Conservation (phyloP, 768 basidiomycete species). For the Calvatia gigantea region DNA sequence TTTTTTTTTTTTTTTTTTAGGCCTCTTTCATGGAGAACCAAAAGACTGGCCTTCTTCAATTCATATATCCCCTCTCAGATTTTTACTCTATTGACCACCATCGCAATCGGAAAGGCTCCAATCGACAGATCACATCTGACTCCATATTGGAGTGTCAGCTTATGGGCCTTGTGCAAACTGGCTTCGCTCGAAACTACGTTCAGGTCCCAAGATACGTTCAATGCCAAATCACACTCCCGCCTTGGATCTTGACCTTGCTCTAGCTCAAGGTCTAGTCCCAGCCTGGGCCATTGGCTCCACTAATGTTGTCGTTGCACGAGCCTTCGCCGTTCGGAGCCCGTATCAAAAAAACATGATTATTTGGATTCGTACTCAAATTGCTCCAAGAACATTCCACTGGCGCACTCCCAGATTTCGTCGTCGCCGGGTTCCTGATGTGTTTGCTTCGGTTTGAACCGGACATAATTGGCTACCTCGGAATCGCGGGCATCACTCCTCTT, state of each 20-base stretch:
- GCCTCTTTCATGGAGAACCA: too few relatives aligned
- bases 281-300: background rate
- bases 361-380: too few relatives aligned
- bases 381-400: too few relatives aligned
- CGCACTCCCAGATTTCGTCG: too few relatives aligned
- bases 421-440: too few relatives aligned
- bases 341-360: too few relatives aligned
- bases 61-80: slow-evolving; percentile 56
- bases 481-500: too few relatives aligned
- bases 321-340: too few relatives aligned
- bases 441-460: too few relatives aligned
- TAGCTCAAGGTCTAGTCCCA: background rate
- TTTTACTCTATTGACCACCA: slow-evolving; percentile 46
- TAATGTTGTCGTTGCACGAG: background rate
- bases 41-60: slow-evolving; percentile 47
- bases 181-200: slow-evolving; percentile 18
- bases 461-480: too few relatives aligned
- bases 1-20: too few relatives aligned
- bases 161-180: slow-evolving; percentile 16
- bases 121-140: slow-evolving; percentile 57
- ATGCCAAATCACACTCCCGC: slow-evolving; percentile 1
- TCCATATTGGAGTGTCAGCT: slow-evolving; percentile 44
- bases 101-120: slow-evolving; percentile 33
- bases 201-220: slow-evolving; percentile 24
- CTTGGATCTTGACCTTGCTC: background rate